phyloP scores from a whole-genome alignment of 2,329 filamentous ascomycete genomes.

The Cercospora nicotianae region DNA sequence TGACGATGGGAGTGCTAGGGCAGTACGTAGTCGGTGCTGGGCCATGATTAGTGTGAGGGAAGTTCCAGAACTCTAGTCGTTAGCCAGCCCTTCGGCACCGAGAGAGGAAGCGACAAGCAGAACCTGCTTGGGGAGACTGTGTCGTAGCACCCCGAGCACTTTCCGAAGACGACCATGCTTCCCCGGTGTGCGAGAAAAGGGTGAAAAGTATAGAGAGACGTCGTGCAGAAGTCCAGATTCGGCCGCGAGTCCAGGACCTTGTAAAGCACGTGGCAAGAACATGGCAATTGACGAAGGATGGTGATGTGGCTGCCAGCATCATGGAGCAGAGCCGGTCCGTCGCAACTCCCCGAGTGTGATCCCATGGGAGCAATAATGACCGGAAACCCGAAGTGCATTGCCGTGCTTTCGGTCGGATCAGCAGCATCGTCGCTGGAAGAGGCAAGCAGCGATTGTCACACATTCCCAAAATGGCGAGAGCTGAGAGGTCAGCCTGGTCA shows the following conservation, averaged over 20 bases:
- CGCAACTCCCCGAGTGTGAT: neutral
- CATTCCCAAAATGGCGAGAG: constrained; percentile 7
- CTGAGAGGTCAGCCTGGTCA: neutral
- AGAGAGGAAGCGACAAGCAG: constrained; percentile 2
- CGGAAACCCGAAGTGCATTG: constrained; percentile 1
- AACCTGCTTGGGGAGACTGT: neutral
- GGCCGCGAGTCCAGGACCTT: neutral
- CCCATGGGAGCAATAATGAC: neutral
- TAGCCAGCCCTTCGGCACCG: constrained; percentile 6
- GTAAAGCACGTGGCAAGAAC: constrained; percentile 9
- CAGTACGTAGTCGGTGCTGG: neutral
- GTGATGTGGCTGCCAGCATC: constrained; percentile 4
- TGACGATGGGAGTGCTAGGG: constrained; percentile 8
- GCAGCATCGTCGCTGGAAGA: neutral
- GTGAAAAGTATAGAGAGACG: neutral
- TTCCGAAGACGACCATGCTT: neutral
- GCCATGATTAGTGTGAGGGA: neutral
- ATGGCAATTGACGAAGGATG: constrained; percentile 7
- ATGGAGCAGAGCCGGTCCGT: constrained; percentile 6
- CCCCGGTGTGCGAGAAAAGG: neutral
- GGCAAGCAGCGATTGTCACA: constrained; percentile 8
- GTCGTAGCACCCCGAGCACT: neutral
- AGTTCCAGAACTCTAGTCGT: constrained; percentile 7
- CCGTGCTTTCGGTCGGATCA: constrained; percentile 1
- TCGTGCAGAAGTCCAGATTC: neutral